Base-by-base conservation (phyloP, 192 early-diverging fungal genomes). In the Coemansia sp. region DNA sequence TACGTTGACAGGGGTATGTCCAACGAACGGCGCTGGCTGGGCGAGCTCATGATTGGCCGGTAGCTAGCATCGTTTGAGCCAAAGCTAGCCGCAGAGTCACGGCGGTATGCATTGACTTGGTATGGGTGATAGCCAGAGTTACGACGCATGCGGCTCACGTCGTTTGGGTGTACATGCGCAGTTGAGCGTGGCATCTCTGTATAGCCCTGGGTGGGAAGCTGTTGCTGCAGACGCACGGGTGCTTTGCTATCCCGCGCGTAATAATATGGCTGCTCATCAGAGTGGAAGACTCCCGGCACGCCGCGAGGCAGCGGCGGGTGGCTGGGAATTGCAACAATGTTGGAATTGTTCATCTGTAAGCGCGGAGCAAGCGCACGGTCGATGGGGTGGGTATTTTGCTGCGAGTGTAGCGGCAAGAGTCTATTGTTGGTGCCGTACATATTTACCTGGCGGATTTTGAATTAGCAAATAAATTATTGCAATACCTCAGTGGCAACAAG, bases 301-400 rank as follows among this genome's bases (percentile, higher is more conserved):
- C 48, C 69, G 20, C 68, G 67, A 19, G 77, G 77, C 61, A 80
- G 47, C 9, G 77, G 77, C 28, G 77, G 77, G 49, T 80, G 68
- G 40, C 38, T 65, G 2, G 77, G 77, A 47, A 80, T 80, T 17
- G 77, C 77, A 25, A 80, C 34, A 23, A 80, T 80, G 49, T 66
- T 62, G 2, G 66, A 56, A 40, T 58, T 46, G 68, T 60, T 69
- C 68, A 69, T 69, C 20, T 46, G 9, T 37, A 15, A 19, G 14
- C 34, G 42, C 28, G 14, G 26, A 10, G 12, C 19, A 23, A 19
- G 37, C 5, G 44, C 15, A 38, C 38, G 9, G 51, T 19, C 36
- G 4, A 20, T 64, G 15, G 3, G 15, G 58, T 44, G 26, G n/a
- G n/a, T 6, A 5, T 15, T 19, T 12, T 15, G 34, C 17, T n/a